These are phyloP conservation scores for Aspergillus affinis DNA, from an alignment of 495 filamentous ascomycete species.

Conservation along the genomic window DNA sequence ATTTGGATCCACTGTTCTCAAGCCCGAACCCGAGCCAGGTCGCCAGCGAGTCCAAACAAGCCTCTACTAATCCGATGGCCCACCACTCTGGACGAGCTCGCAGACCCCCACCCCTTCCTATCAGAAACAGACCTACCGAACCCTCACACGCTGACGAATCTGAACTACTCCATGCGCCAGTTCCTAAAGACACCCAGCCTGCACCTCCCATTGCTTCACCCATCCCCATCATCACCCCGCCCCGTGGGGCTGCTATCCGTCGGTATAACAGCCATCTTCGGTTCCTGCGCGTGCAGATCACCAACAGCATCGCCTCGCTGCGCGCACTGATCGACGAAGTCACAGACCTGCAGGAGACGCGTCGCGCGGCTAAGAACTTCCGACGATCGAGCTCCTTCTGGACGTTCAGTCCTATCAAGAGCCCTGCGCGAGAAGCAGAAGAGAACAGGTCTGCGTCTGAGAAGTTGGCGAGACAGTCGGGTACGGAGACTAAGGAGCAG, in stretches of 20 bases:
- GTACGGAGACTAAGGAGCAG: constrained; percentile 34
- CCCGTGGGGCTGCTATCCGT: constrained; percentile 10
- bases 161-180: not conserved
- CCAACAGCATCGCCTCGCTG: constrained; percentile 23
- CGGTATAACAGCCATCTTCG: constrained; percentile 27
- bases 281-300: constrained; percentile 29
- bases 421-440: not conserved
- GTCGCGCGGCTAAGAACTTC: constrained; percentile 22
- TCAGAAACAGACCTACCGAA: constrained; percentile 14
- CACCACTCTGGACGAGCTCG: constrained; percentile 1
- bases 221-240: constrained; percentile 8
- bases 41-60: not conserved
- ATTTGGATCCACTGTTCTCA: not conserved
- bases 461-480: not conserved
- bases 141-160: not conserved
- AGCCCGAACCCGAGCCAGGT: not conserved
- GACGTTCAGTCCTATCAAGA: constrained; percentile 35
- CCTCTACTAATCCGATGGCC: constrained; percentile 1
- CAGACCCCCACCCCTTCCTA: constrained; percentile 26
- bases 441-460: not conserved
- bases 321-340: constrained; percentile 25
- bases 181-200: not conserved
- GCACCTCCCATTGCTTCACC: not conserved
- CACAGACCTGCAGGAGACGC: constrained; percentile 26
- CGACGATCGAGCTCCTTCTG: constrained; percentile 39